Base-by-base conservation (phyloP, 2,329 filamentous ascomycete species). In the Clathrospora elynae region DNA sequence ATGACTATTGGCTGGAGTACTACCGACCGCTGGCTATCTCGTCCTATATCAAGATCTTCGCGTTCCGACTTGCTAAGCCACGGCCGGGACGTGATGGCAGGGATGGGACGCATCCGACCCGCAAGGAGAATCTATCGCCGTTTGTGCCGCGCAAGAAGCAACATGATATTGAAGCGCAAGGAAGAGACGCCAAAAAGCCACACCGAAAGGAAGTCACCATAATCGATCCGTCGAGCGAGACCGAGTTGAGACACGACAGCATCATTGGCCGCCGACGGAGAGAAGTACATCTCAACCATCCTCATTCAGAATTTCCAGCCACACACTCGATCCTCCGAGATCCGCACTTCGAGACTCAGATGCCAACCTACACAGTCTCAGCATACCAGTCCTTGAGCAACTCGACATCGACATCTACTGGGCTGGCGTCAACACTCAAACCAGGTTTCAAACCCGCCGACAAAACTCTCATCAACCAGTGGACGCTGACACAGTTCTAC, bases 1-100 rank as follows among this genome's bases (percentile, higher is more conserved):
- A 97, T 64, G 90, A 97, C 68, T 99, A 96, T 70, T 99, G 93
- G 93, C 77, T 93, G 6, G 93, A 99, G 67, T 97, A 96, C 68
- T 99, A 99, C 66, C 84, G 91, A 10, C 93, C 93, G 0, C 79
- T 88, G 6, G 88, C 88, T 0, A 74, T 97, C 1, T 96, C 93
- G 0, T 93, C 90, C 0, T 90, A 97, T 55, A 81, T 85, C 10
- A 99, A 96, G 66, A 87, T 96, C 67, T 96, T 96, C 65, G 83
- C 90, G 0, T 96, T 88, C 71, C 90, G 88, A 64, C 88, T 97
- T 80, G 95, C 92, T 63, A 61, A 58, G 3, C 83, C 91, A 51
- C 87, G 87, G 48, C 91, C 92, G 64, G 86, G 92, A 25, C 86
- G 88, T 5, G 79, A 91, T 63, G 85, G 91, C 20, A 87, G 88